Evolutionary conservation across 495 filamentous ascomycete genomes (phyloP).

Genomic region (Jackrogersella multiformis): DNA sequence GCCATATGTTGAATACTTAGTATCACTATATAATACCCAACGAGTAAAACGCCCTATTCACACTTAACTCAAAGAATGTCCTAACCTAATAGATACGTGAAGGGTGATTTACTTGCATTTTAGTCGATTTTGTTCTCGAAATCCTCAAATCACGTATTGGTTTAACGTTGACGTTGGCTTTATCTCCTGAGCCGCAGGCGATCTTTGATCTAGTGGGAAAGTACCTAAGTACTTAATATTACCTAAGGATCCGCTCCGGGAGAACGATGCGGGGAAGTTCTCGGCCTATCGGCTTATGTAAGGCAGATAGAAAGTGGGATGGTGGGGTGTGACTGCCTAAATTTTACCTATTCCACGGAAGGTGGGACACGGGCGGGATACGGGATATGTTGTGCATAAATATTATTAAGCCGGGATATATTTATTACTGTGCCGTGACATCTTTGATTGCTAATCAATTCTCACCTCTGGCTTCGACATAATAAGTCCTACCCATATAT

Average conservation of each 20-base stretch:
- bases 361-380: not conserved
- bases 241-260: no score
- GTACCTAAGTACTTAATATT: no score
- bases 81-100: no score
- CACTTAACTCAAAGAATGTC: no score
- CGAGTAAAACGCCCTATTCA: no score
- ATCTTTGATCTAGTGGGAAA: not conserved
- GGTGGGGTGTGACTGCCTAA: not conserved
- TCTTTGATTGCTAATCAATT: slow-evolving; percentile 40
- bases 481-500: slow-evolving; percentile 6
- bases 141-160: not conserved
- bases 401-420: slow-evolving; percentile 30
- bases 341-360: slow-evolving; percentile 2
- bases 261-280: not conserved
- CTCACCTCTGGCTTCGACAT: slow-evolving; percentile 8
- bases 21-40: no score
- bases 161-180: not conserved
- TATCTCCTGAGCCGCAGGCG: not conserved
- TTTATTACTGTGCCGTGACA: no score
- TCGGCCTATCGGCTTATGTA: not conserved
- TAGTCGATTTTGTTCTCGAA: not conserved
- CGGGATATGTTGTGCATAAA: not conserved
- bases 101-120: no score
- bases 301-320: not conserved
- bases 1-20: no score